phyloP scores from a whole-genome alignment of 1,139 yeast species.

The Scheffersomyces cryptocercus region DNA sequence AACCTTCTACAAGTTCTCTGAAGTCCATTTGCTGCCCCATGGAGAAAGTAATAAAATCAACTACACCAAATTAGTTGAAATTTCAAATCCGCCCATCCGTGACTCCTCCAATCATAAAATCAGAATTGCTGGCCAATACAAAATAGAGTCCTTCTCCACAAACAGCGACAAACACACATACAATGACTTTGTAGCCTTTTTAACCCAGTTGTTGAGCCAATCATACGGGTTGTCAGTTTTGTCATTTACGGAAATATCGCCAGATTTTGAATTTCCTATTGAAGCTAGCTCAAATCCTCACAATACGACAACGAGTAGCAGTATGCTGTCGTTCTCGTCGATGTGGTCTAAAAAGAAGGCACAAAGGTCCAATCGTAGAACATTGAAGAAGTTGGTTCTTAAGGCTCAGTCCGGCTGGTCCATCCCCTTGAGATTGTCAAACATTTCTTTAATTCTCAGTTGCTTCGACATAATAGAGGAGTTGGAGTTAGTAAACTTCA shows the following conservation, averaged over 20 bases:
- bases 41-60: constrained; percentile 35
- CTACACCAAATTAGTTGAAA: constrained; percentile 25
- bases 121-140: constrained; percentile 43
- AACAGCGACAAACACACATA: constrained; percentile 20
- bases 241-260: constrained; percentile 46
- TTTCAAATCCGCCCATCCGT: constrained; percentile 38
- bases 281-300: background rate
- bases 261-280: constrained; percentile 43
- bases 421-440: constrained; percentile 39
- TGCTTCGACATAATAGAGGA: constrained; percentile 49
- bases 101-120: constrained; percentile 23
- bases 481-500: constrained; percentile 46
- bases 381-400: constrained; percentile 24
- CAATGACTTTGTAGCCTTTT: constrained; percentile 25
- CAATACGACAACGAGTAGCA: background rate
- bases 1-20: constrained; percentile 34
- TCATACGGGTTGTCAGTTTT: constrained; percentile 33
- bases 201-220: constrained; percentile 28
- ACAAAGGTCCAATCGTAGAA: constrained; percentile 18
- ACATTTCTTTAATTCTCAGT: constrained; percentile 27
- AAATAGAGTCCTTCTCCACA: constrained; percentile 25
- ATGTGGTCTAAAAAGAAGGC: constrained; percentile 12
- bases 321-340: background rate
- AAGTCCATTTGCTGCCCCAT: constrained; percentile 25
- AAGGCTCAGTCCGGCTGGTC: constrained; percentile 53